Evolutionary conservation across 345 rosid genomes (phyloP), one percentile per base, ranked within the genome.

Genomic region (Pugionium dolabratum): DNA sequence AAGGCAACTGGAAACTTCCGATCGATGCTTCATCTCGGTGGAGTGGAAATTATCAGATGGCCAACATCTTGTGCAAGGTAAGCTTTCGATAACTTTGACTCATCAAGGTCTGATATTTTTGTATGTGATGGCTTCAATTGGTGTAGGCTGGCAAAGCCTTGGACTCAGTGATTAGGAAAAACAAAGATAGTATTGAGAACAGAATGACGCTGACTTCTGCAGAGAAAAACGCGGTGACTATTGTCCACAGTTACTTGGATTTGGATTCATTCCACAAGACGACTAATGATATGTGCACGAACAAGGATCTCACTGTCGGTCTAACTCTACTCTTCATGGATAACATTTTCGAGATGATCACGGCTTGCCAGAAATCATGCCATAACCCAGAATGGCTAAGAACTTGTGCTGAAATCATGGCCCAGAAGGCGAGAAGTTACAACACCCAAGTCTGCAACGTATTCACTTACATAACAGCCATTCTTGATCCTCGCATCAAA

Each of bases 21-120:
- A 74, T 93, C 2, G 91, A 93, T 79, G 70, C 87, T 74, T 90
- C 94, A 0, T 66, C 88, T 43, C 81, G 96, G 50, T 90, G 97
- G 97, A 93, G 84, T 70, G 96, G 97, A 62, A 90, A 80, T 74
- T 93, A 90, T 78, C 96, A 87, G 76, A 86, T 90, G 91, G 91
- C 88, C 64, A 86, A 90, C 76, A 75, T 93, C 62, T 85, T 83
- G 58, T 79, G 82, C 54, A 90, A 88, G 97, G 91, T 89, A 78
- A 47, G 53, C 39, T 31, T 57, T 62, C 18, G 31, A 69, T 67
- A 29, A 74, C 18, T 48, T 42, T 41, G 31, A 69, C 30, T 60
- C 59, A 51, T 69, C 45, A 60, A 69, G 46, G 10, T 59, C 45
- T 44, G 6, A 9, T 50, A 30, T 72, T 6, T 57, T 36, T 53